Percentiles rank a stretch among this genome's conserved stretches.
phyloP scores from a whole-genome alignment of 495 filamentous ascomycete genomes.

The Podospora tetraspora region DNA sequence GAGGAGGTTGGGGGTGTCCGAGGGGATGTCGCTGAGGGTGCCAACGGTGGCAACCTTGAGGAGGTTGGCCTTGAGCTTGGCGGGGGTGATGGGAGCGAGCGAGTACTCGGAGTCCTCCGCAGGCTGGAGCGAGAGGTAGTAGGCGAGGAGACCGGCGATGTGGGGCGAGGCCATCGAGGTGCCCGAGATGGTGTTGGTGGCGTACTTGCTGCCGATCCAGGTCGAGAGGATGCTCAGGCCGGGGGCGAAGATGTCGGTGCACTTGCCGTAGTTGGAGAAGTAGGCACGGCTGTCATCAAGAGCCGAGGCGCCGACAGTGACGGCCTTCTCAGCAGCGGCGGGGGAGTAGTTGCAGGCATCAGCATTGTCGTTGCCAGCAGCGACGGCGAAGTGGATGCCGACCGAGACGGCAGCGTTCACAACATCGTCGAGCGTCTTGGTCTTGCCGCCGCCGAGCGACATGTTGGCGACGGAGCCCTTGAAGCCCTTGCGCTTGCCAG shows the following conservation, averaged over 20 bases:
- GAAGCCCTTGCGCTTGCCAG: conserved; percentile 84
- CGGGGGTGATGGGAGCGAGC: conserved; percentile 82
- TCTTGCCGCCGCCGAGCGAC: conserved; percentile 96
- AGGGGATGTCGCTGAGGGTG: conserved; percentile 77
- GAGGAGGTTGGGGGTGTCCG: conserved; percentile 76
- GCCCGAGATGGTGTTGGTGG: conserved; percentile 96
- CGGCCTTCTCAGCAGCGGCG: conserved; percentile 82
- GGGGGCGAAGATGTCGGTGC: conserved; percentile 98
- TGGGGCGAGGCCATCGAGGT: conserved; percentile 99
- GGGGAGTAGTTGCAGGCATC: conserved; percentile 99
- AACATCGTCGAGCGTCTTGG: conserved; percentile 76
- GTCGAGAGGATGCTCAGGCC: conserved; percentile 95
- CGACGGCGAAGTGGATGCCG: conserved; percentile 95
- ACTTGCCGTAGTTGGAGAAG: conserved; percentile 99
- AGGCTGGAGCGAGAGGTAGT: conserved; percentile 95
- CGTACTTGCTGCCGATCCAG: conserved; percentile 93
- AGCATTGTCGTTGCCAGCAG: conserved; percentile 96
- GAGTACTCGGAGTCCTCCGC: conserved; percentile 81
- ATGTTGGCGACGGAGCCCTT: conserved; percentile 99
- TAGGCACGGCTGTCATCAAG: conserved; percentile 94
- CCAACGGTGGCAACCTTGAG: conserved; percentile 77
- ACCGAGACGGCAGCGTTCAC: conserved; percentile 89
- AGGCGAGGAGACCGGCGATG: conserved; percentile 91
- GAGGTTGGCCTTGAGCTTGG: conserved; percentile 86
- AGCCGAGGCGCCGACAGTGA: conserved; percentile 94